These are phyloP conservation scores for Cladosporium sp. DNA, from an alignment of 2,329 filamentous ascomycete species.

Conservation along the genomic window DNA sequence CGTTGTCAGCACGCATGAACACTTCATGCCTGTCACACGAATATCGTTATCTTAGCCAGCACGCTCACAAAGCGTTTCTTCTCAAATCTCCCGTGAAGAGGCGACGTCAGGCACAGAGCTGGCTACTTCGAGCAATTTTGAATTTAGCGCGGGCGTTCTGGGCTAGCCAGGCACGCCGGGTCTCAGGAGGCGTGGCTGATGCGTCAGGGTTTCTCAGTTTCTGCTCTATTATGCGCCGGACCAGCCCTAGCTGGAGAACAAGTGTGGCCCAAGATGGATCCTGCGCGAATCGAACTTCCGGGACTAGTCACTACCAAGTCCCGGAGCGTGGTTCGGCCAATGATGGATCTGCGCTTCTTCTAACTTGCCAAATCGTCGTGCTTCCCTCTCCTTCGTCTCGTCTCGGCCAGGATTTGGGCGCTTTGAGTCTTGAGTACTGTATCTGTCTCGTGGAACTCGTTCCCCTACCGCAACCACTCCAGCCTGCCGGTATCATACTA, in stretches of 20 bases:
- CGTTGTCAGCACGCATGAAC: constrained; percentile 2
- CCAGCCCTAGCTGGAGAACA: constrained; percentile 1
- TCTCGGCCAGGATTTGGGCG: constrained; percentile 4
- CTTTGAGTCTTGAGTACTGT: constrained; percentile 9
- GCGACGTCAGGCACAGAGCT: neutral
- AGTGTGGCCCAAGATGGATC: constrained; percentile 9
- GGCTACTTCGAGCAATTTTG: neutral
- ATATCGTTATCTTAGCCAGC: neutral
- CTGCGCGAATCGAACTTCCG: constrained; percentile 12
- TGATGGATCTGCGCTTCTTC: constrained; percentile 2
- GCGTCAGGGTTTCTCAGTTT: constrained; percentile 5
- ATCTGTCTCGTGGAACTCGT: constrained; percentile 2
- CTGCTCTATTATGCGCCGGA: constrained; percentile 3
- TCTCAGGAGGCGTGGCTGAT: constrained; percentile 17
- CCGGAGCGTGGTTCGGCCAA: constrained; percentile 15
- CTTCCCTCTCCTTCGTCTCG: neutral
- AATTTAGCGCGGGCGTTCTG: constrained; percentile 6
- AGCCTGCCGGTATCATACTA: constrained; percentile 1
- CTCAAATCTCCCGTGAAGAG: constrained; percentile 9
- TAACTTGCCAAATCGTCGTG: neutral
- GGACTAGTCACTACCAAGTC: constrained; percentile 14
- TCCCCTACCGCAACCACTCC: constrained; percentile 14
- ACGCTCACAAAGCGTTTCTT: constrained; percentile 1
- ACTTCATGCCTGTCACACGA: neutral
- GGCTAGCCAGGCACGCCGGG: neutral